These are phyloP conservation scores for Kalaharituber pfeilii DNA, from an alignment of 2,329 filamentous ascomycete genomes.

Conservation along the genomic window DNA sequence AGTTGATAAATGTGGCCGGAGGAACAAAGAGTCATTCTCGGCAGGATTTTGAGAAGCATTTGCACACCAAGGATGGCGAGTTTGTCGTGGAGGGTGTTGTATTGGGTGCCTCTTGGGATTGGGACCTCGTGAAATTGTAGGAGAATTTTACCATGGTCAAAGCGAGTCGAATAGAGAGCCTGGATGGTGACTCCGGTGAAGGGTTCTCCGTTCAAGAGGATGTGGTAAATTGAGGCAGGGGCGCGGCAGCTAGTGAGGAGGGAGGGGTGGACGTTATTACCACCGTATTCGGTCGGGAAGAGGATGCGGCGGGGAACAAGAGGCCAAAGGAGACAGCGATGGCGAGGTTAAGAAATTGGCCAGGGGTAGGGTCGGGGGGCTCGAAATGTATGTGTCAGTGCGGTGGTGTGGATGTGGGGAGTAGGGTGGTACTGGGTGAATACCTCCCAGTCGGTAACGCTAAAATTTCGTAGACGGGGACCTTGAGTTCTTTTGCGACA, in stretches of 20 bases:
- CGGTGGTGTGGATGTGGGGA: background rate
- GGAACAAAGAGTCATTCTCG: slow-evolving; percentile 45
- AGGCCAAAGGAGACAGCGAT: slow-evolving; percentile 89
- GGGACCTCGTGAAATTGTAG: slow-evolving; percentile 36
- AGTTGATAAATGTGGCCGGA: slow-evolving; percentile 32
- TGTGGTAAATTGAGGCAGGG: slow-evolving; percentile 69
- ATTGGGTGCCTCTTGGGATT: slow-evolving; percentile 32
- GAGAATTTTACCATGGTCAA: slow-evolving; percentile 68
- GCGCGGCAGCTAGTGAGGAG: slow-evolving; percentile 76
- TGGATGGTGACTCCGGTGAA: slow-evolving; percentile 68
- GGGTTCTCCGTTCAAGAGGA: slow-evolving; percentile 45
- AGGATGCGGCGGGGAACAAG: slow-evolving; percentile 69
- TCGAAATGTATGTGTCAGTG: slow-evolving; percentile 1
- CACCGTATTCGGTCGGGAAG: slow-evolving; percentile 54
- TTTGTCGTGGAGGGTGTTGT: slow-evolving; percentile 34
- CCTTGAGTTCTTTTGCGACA: slow-evolving; percentile 43
- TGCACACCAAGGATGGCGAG: slow-evolving; percentile 48
- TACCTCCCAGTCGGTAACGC: slow-evolving; percentile 67
- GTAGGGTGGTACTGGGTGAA: background rate
- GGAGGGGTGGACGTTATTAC: slow-evolving; percentile 86
- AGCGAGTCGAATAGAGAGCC: slow-evolving; percentile 56
- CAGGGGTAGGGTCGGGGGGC: slow-evolving; percentile 8
- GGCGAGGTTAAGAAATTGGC: slow-evolving; percentile 48
- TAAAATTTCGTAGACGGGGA: slow-evolving; percentile 54
- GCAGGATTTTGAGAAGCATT: slow-evolving; percentile 52